Evolutionary conservation across 169 alveolate genomes (phyloP).

Genomic region (Miamiensis avidus): DNA sequence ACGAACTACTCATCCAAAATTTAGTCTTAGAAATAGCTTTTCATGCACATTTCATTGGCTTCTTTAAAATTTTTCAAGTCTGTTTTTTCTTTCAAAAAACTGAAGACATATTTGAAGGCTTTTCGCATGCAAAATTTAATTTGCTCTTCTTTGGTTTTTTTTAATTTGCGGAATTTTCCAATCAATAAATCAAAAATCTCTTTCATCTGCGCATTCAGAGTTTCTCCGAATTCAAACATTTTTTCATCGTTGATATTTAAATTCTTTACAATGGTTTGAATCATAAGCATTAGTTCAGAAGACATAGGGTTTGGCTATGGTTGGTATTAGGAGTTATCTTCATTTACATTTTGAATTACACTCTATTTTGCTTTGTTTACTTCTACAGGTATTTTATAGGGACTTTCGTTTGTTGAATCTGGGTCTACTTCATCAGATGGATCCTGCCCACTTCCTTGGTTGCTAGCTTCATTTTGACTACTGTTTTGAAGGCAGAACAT

Average conservation of each 20-base stretch:
- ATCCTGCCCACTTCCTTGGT: too few species aligned
- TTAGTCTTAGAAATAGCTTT: conserved; percentile 4
- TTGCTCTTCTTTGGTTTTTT: conserved; percentile 24
- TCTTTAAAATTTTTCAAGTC: conserved; percentile 24
- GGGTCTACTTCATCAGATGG: too few species aligned
- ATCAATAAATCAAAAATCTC: conserved; percentile 13
- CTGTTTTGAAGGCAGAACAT: too few species aligned
- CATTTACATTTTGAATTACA: too few species aligned
- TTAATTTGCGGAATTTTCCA: conserved; percentile 10
- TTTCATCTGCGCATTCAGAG: neutral
- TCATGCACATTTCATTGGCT: conserved; percentile 27
- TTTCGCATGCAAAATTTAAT: conserved; percentile 29
- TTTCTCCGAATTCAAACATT: neutral
- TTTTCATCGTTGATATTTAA: neutral
- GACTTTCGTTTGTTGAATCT: too few species aligned
- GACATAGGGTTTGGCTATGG: too few species aligned
- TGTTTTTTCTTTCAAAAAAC: neutral
- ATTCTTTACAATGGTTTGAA: neutral
- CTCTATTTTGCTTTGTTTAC: too few species aligned
- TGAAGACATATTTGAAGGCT: conserved; percentile 22
- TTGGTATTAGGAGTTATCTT: too few species aligned
- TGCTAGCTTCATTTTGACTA: too few species aligned
- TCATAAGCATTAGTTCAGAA: too few species aligned
- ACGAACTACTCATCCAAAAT: conserved; percentile 13
- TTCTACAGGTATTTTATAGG: too few species aligned